Evolutionary conservation across 495 filamentous ascomycete species (phyloP).

Genomic region (Penicillium lividum): DNA sequence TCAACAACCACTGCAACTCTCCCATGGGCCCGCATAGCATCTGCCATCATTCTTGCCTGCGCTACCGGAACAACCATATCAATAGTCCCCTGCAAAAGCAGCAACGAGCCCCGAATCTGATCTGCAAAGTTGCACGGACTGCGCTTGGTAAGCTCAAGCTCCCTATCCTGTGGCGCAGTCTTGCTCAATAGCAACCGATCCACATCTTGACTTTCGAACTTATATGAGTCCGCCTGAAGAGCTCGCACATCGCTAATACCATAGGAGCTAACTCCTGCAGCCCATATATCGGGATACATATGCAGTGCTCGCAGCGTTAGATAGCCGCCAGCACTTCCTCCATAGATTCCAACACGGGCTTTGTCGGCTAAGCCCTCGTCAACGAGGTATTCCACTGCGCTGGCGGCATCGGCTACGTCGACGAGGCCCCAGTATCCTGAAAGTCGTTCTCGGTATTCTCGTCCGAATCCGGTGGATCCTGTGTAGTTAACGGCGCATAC

Average conservation of each 20-base stretch:
- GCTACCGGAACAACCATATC: slow-evolving; percentile 51
- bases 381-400: slow-evolving; percentile 42
- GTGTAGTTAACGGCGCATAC: slow-evolving; percentile 50
- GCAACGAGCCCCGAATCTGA: slow-evolving; percentile 44
- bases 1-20: slow-evolving; percentile 44
- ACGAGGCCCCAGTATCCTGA: slow-evolving; percentile 45
- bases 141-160: slow-evolving; percentile 35
- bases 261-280: slow-evolving; percentile 43
- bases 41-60: slow-evolving; percentile 47
- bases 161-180: slow-evolving; percentile 34
- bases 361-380: slow-evolving; percentile 33
- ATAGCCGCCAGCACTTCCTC: slow-evolving; percentile 52
- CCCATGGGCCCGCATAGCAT: slow-evolving; percentile 36
- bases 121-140: slow-evolving; percentile 47
- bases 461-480: slow-evolving; percentile 50
- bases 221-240: slow-evolving; percentile 48
- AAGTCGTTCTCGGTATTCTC: slow-evolving; percentile 45
- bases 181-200: slow-evolving; percentile 36
- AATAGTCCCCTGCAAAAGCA: slow-evolving; percentile 48
- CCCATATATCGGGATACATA: slow-evolving; percentile 35
- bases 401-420: slow-evolving; percentile 47
- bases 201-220: slow-evolving; percentile 53
- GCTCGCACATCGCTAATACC: slow-evolving; percentile 47
- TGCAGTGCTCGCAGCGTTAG: slow-evolving; percentile 42
- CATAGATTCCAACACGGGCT: slow-evolving; percentile 45